A percentile compares a stretch with the other conserved stretches of the same genome.
phyloP scores from a whole-genome alignment of 495 filamentous ascomycete species.

The Hypoxylon cercidicola region DNA sequence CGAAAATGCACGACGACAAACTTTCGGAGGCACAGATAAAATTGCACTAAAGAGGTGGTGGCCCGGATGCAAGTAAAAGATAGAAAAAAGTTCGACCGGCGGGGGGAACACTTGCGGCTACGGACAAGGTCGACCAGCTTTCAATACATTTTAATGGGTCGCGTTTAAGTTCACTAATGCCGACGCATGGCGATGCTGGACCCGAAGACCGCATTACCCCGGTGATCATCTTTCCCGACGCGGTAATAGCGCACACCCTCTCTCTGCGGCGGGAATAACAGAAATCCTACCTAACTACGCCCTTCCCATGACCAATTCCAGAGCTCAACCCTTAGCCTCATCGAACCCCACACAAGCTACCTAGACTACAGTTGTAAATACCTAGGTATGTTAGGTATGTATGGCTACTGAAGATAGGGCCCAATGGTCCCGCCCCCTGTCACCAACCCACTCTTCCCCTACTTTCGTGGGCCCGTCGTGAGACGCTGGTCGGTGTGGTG shows the following conservation, averaged over 20 bases:
- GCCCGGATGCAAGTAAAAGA: neutral
- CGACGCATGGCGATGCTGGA: constrained; percentile 35
- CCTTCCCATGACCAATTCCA: neutral
- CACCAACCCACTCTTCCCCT: constrained; percentile 4
- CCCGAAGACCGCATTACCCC: constrained; percentile 24
- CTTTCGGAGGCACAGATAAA: neutral
- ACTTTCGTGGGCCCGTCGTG: constrained; percentile 5
- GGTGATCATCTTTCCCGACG: constrained; percentile 28
- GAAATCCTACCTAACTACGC: constrained; percentile 1
- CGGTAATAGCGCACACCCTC: constrained; percentile 8
- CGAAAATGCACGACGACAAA: neutral
- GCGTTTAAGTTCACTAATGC: constrained; percentile 16
- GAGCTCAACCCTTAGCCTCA: no score
- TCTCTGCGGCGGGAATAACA: constrained; percentile 9
- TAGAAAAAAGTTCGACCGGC: constrained; percentile 14
- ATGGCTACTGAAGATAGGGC: no score
- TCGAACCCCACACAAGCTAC: no score
- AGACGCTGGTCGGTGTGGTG: constrained; percentile 9
- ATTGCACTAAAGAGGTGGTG: constrained; percentile 1
- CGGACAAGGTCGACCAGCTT: constrained; percentile 16
- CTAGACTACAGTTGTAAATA: no score
- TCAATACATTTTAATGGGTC: constrained; percentile 31
- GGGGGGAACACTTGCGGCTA: constrained; percentile 5
- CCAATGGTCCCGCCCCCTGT: neutral
- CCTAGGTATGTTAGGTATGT: no score